Conservation (phyloP, 352 stramenopile genomes). For the Pythium plurisporium region DNA sequence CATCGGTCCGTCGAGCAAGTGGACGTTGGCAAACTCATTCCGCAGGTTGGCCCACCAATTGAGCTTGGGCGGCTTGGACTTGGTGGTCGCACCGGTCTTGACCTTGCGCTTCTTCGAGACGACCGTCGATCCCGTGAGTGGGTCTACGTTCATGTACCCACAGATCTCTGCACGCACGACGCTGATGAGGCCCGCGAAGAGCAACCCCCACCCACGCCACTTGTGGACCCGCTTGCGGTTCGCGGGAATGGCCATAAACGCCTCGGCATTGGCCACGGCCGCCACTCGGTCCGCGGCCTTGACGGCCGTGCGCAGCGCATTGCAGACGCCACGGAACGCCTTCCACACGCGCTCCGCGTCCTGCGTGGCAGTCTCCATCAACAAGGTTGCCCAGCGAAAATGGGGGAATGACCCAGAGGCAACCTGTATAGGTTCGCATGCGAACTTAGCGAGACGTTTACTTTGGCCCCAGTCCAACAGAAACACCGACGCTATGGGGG, state of each 20-base stretch:
- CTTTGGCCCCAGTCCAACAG: not conserved
- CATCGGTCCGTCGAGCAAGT: constrained; percentile 42
- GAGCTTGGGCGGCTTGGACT: constrained; percentile 27
- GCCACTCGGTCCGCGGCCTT: constrained; percentile 28
- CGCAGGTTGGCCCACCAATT: constrained; percentile 57
- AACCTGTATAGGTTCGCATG: not conserved
- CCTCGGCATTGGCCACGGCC: constrained; percentile 36
- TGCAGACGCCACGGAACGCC: constrained; percentile 40
- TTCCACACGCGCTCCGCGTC: constrained; percentile 36
- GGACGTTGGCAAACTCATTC: constrained; percentile 52
- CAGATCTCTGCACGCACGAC: constrained; percentile 47
- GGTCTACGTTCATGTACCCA: constrained; percentile 28
- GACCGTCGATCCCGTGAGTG: not conserved
- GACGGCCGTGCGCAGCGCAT: constrained; percentile 39
- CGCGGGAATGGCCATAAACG: constrained; percentile 46
- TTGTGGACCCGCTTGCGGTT: constrained; percentile 56
- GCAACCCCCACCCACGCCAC: constrained; percentile 64
- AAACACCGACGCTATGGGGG: too few relatives aligned
- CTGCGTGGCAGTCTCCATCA: too few relatives aligned
- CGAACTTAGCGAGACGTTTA: not conserved
- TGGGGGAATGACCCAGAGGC: too few relatives aligned
- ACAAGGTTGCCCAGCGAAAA: too few relatives aligned
- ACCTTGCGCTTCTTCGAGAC: constrained; percentile 20
- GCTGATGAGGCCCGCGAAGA: constrained; percentile 47
- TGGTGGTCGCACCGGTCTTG: constrained; percentile 10